Evolutionary conservation across 495 filamentous ascomycete genomes (phyloP).

Genomic region (Penicillium longicatenatum): DNA sequence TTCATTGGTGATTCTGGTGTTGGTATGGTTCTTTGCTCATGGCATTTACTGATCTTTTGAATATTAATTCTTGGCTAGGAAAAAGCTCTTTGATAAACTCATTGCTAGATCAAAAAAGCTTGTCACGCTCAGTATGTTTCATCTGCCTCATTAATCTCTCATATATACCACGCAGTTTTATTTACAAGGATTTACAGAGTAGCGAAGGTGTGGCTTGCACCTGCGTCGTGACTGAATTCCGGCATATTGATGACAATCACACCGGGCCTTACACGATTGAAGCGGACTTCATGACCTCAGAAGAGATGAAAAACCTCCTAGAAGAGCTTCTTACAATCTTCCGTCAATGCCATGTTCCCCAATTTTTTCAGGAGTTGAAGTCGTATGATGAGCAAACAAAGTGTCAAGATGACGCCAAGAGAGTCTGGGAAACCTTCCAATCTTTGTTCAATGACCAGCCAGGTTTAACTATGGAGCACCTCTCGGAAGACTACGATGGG

Average conservation of each 20-base stretch:
- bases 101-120: background rate
- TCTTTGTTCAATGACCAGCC: background rate
- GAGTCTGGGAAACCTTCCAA: background rate
- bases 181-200: background rate
- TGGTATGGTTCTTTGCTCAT: background rate
- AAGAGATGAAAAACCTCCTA: background rate
- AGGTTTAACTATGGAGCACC: background rate
- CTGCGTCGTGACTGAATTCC: background rate
- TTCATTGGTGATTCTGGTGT: background rate
- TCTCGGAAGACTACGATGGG: background rate
- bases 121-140: background rate
- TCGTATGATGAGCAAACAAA: background rate
- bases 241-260: background rate
- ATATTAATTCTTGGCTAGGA: background rate
- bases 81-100: background rate
- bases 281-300: background rate
- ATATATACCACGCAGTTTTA: too few species aligned
- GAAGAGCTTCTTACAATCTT: background rate
- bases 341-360: background rate
- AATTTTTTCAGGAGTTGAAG: background rate
- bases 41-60: too few species aligned
- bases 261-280: background rate
- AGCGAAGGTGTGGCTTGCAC: background rate
- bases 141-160: background rate
- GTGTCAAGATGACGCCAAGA: background rate